Evolutionary conservation across 257 asterid genomes (phyloP).

Genomic region (Jasminum sambac): DNA sequence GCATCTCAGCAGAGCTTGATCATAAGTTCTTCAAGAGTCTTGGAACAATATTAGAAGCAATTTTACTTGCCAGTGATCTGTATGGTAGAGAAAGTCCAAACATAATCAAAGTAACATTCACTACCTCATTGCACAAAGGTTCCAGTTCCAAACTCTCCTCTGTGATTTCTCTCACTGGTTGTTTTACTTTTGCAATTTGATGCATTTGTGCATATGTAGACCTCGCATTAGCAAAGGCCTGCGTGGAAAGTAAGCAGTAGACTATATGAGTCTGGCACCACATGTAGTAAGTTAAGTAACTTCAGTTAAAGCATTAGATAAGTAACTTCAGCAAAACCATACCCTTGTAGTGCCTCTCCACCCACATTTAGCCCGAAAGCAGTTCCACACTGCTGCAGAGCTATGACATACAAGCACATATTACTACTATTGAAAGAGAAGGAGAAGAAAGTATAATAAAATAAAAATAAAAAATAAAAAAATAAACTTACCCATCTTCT

Average conservation of each 20-base stretch:
- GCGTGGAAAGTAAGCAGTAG: constrained; percentile 28
- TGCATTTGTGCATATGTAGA: constrained; percentile 50
- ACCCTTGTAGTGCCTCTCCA: constrained; percentile 82
- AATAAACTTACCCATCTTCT: constrained; percentile 59
- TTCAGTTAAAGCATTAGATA: constrained; percentile 16
- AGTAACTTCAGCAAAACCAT: no score
- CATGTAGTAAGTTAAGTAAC: constrained; percentile 1
- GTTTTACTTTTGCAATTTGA: constrained; percentile 38
- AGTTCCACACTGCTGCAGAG: constrained; percentile 71
- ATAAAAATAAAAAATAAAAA: constrained; percentile 2
- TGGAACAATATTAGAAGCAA: background rate
- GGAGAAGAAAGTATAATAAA: no score
- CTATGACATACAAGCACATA: constrained; percentile 41
- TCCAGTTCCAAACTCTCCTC: constrained; percentile 62
- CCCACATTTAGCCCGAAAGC: constrained; percentile 88
- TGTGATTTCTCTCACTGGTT: constrained; percentile 43
- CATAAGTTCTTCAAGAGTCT: background rate
- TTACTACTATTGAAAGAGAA: constrained; percentile 23
- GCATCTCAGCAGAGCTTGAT: background rate
- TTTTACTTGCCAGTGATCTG: background rate
- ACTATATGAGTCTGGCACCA: constrained; percentile 20
- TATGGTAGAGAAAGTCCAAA: background rate
- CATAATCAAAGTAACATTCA: background rate
- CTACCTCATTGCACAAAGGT: constrained; percentile 69
- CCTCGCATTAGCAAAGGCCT: constrained; percentile 62